Evolutionary conservation across 352 stramenopile species (phyloP).

Genomic region (Phytophthora tentaculata): DNA sequence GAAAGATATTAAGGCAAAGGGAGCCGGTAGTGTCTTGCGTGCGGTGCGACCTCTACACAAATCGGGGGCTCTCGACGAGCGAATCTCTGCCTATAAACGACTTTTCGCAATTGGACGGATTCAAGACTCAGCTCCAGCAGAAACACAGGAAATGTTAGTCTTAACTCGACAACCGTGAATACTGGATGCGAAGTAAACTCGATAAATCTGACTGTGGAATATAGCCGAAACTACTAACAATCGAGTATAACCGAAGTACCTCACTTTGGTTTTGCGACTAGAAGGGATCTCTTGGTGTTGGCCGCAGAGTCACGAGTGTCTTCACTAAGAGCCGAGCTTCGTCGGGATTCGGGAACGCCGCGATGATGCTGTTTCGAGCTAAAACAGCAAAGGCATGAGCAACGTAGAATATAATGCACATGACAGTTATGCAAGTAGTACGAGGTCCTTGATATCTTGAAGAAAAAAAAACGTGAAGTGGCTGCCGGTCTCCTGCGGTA

Average conservation of each 20-base stretch:
- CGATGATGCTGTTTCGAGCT: no score
- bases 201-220: neutral
- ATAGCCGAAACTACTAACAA: neutral
- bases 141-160: neutral
- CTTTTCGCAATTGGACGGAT: neutral
- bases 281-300: no score
- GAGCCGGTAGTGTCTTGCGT: neutral
- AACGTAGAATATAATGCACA: no score
- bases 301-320: no score
- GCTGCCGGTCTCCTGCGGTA: no score
- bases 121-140: neutral
- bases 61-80: neutral
- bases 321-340: no score
- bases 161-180: neutral
- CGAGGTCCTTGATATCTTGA: no score
- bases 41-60: neutral
- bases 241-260: neutral
- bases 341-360: no score
- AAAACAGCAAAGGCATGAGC: no score
- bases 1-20: neutral
- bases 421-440: no score
- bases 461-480: no score
- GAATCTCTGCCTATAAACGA: neutral
- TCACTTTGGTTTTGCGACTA: no score
- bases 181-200: neutral